Evolutionary conservation across 495 filamentous ascomycete species (phyloP).

Genomic region (Cladorrhinum samala): DNA sequence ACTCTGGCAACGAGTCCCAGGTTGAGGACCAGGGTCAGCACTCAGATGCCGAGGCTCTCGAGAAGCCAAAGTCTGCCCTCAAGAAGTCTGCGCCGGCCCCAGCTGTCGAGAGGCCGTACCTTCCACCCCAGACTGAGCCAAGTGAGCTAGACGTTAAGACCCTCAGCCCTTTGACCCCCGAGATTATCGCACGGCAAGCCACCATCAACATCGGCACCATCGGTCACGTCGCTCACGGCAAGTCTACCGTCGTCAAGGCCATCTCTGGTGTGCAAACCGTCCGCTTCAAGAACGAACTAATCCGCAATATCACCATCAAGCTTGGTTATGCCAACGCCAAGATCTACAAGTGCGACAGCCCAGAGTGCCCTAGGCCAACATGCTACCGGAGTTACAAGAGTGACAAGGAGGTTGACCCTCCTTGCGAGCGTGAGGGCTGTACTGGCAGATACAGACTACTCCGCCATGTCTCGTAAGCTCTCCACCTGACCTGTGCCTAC

Average conservation of each 20-base stretch:
- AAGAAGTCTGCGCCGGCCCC: constrained; percentile 42
- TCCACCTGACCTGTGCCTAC: neutral
- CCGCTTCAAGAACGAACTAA: constrained; percentile 98
- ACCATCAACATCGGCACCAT: constrained; percentile 99
- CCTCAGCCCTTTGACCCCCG: constrained; percentile 80
- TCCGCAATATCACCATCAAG: constrained; percentile 99
- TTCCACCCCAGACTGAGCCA: constrained; percentile 89
- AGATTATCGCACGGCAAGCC: constrained; percentile 94
- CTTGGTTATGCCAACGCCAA: constrained; percentile 99
- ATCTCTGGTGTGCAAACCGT: constrained; percentile 98
- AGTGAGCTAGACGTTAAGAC: constrained; percentile 70
- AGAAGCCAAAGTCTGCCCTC: constrained; percentile 40
- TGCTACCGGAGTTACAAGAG: constrained; percentile 98
- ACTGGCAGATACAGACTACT: constrained; percentile 74
- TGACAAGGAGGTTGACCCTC: constrained; percentile 94
- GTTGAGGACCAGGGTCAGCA: constrained; percentile 28
- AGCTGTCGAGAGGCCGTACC: constrained; percentile 42
- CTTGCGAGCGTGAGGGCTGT: constrained; percentile 91
- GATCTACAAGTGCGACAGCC: constrained; percentile 96
- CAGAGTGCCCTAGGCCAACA: constrained; percentile 81
- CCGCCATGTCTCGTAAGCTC: constrained; percentile 78
- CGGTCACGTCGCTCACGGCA: constrained; percentile 97
- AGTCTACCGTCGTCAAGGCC: constrained; percentile 97
- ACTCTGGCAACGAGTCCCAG: constrained; percentile 41
- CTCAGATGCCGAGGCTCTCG: constrained; percentile 34